Conservation (phyloP, 148 eudicot genomes). For the Beta vulgaris region DNA sequence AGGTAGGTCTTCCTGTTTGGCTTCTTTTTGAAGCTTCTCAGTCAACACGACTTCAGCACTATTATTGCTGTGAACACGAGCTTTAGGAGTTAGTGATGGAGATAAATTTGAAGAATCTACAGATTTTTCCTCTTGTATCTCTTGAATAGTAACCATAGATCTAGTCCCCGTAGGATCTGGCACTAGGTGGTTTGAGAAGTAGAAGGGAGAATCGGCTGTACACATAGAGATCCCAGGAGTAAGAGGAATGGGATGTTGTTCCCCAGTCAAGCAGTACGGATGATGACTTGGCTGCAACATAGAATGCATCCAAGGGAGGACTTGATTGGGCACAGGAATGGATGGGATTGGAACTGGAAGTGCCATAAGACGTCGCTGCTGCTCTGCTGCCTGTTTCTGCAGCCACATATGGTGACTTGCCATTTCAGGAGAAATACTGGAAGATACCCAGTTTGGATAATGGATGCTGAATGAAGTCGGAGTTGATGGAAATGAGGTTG, state of each 20-base stretch:
- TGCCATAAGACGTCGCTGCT: conserved; percentile 40
- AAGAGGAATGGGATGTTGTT: conserved; percentile 21
- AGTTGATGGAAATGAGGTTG: conserved; percentile 20
- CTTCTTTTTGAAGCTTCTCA: conserved; percentile 22
- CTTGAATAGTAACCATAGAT: conserved; percentile 43
- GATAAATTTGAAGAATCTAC: conserved; percentile 23
- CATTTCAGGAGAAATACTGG: conserved; percentile 37
- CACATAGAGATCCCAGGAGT: conserved; percentile 11
- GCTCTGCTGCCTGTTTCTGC: conserved; percentile 42
- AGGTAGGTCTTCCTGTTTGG: conserved; percentile 14
- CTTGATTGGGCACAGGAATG: conserved; percentile 27
- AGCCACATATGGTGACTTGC: conserved; percentile 49
- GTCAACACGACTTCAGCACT: conserved; percentile 11
- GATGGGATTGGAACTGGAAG: conserved; percentile 34
- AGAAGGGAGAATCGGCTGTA: conserved; percentile 24
- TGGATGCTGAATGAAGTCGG: conserved; percentile 20
- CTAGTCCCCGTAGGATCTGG: conserved; percentile 23
- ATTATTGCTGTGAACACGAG: not conserved
- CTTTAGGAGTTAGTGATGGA: conserved; percentile 14
- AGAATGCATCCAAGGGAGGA: conserved; percentile 38
- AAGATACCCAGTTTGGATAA: conserved; percentile 34
- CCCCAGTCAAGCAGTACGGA: conserved; percentile 21
- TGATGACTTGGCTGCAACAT: conserved; percentile 31
- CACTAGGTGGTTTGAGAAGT: conserved; percentile 25
- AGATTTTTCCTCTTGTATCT: conserved; percentile 31